Evolutionary conservation across 768 basidiomycete species (phyloP).

Genomic region (Leccinum olivaceopallidum): DNA sequence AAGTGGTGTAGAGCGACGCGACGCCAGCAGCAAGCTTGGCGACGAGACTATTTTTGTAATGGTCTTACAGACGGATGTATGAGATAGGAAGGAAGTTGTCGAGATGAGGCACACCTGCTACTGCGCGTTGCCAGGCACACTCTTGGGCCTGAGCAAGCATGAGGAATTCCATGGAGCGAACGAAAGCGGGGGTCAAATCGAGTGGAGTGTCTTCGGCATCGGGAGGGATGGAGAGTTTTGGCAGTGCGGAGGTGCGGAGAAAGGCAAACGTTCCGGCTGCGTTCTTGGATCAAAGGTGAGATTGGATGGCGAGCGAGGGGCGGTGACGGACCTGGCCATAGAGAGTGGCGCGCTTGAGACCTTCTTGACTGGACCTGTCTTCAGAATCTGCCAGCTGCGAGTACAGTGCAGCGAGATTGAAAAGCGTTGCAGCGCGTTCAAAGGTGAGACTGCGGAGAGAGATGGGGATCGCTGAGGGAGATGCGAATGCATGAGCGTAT

Average conservation of each 20-base stretch:
- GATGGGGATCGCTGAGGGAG: conserved; percentile 51
- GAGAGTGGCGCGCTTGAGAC: conserved; percentile 76
- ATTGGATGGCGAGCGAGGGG: conserved; percentile 23
- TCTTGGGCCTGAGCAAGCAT: conserved; percentile 96
- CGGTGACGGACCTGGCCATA: conserved; percentile 60
- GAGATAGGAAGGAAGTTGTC: background rate
- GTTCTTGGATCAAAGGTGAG: conserved; percentile 40
- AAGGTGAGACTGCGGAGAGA: conserved; percentile 74
- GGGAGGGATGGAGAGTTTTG: conserved; percentile 47
- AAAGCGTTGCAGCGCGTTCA: conserved; percentile 77
- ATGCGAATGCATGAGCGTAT: conserved; percentile 71
- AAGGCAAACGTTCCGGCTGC: conserved; percentile 75
- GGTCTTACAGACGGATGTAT: conserved; percentile 38
- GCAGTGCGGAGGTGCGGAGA: conserved; percentile 52
- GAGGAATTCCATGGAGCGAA: conserved; percentile 66
- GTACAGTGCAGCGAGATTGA: conserved; percentile 86
- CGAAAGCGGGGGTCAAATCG: conserved; percentile 66
- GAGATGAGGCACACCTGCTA: conserved; percentile 54
- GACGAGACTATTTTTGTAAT: conserved; percentile 79
- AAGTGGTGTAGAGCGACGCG: conserved; percentile 62
- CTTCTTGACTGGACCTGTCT: conserved; percentile 71
- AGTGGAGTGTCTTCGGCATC: conserved; percentile 55
- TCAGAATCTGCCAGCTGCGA: conserved; percentile 74
- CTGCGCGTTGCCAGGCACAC: conserved; percentile 93
- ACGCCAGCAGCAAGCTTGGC: conserved; percentile 82